These are phyloP conservation scores for Xylaria intraflava DNA, from an alignment of 495 filamentous ascomycete genomes.

Conservation along the genomic window DNA sequence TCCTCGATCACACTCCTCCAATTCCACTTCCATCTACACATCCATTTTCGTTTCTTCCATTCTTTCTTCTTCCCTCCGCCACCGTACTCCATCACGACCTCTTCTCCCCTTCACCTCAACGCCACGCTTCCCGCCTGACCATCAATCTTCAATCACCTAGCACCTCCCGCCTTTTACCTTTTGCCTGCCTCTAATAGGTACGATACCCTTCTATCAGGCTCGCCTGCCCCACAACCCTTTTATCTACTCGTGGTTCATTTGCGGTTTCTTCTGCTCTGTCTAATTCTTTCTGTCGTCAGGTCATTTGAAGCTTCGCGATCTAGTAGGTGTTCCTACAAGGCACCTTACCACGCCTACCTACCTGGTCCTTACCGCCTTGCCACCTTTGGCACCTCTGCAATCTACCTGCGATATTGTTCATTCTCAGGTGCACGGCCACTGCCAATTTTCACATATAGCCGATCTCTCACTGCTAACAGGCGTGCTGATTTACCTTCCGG, in stretches of 20 bases:
- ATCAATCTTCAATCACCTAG: too few relatives aligned
- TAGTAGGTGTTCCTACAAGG: background rate
- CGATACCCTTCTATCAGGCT: background rate
- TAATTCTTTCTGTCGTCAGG: conserved; percentile 6
- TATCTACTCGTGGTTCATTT: background rate
- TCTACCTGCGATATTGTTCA: background rate
- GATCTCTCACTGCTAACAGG: background rate
- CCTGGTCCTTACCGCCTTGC: too few relatives aligned
- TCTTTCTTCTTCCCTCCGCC: background rate
- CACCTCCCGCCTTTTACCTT: background rate
- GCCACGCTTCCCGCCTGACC: background rate
- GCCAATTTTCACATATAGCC: background rate
- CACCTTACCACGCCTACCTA: background rate
- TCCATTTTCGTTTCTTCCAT: background rate
- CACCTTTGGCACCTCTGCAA: background rate
- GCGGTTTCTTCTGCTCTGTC: background rate
- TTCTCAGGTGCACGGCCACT: background rate
- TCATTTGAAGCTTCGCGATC: background rate
- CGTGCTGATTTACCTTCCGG: background rate
- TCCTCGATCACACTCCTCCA: background rate
- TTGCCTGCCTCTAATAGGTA: background rate
- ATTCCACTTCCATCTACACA: background rate
- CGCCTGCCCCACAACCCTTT: background rate
- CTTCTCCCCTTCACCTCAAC: background rate
- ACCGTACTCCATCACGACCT: background rate